Base-by-base conservation (phyloP, 2,329 filamentous ascomycete species). In the Dichotomopilus funicola region DNA sequence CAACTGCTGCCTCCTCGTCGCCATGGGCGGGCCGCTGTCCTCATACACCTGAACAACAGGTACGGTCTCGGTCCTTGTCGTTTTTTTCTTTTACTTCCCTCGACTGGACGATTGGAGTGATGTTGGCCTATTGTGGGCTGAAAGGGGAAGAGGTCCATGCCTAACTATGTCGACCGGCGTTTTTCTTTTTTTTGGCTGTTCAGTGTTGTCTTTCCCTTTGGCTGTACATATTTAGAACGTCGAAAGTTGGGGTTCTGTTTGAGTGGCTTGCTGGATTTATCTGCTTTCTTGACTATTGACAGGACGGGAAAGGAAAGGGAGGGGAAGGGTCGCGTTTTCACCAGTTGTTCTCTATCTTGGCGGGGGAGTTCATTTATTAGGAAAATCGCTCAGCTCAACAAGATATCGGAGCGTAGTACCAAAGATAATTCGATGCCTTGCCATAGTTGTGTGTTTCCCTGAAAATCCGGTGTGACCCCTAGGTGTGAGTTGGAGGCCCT, bases 161-260 rank as follows among this genome's bases (percentile, higher is more conserved):
- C 34, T 35, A 40, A 49, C 47, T 31, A 49, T 41, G 49, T 43
- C 33, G 19, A 42, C 49, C 34, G 27, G 38, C 33, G 41, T 44
- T 11, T 27, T 27, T 27, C 19, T 27, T 27, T 27, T 27, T 27
- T 27, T 27, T 27, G 2, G 19, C 19, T 27, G 19, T 27, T 27
- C 19, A 13, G 11, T 35, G 31, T 37, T 12, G 12, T 51, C 10
- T 11, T 47, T 41, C 34, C 12, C 10, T 19, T 52, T 10, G 27
- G n/a, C 35, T 51, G 49, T 56, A 56, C 54, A 36, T 46, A 35
- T 36, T 27, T 52, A 44, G 54, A 52, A 9, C 40, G 7, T 40
- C 37, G 43, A 40, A 19, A 19, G 31, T 27, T 27, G 45, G 35
- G 37, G 34, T 19, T 49, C 19, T 13, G 42, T 49, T 47, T 44